Evolutionary conservation across 805 yeast species (phyloP).

Genomic region (Lipomyces japonicus): DNA sequence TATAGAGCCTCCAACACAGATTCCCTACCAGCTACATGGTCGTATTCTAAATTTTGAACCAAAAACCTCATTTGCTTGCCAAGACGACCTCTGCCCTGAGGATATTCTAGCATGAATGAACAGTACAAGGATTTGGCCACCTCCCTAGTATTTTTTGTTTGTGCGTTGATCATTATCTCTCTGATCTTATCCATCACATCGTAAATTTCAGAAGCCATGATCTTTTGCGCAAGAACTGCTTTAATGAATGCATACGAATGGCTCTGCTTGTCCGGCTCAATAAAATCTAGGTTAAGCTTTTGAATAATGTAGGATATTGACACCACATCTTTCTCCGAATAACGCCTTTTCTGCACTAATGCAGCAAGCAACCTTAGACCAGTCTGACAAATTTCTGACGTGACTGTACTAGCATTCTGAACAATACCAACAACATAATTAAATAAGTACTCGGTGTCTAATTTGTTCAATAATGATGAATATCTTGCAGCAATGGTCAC

Average conservation of each 20-base stretch:
- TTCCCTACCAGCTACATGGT: slow-evolving; percentile 79
- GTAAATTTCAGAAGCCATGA: slow-evolving; percentile 81
- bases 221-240: slow-evolving; percentile 68
- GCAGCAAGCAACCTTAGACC: slow-evolving; percentile 70
- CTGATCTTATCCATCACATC: slow-evolving; percentile 80
- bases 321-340: slow-evolving; percentile 60
- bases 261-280: slow-evolving; percentile 85
- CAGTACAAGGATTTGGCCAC: slow-evolving; percentile 78
- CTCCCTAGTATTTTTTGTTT: slow-evolving; percentile 74
- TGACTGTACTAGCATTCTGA: slow-evolving; percentile 72
- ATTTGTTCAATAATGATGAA: slow-evolving; percentile 53
- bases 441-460: slow-evolving; percentile 39
- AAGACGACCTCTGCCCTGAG: slow-evolving; percentile 81
- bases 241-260: slow-evolving; percentile 80
- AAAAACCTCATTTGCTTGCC: slow-evolving; percentile 79
- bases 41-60: slow-evolving; percentile 76
- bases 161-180: slow-evolving; percentile 84
- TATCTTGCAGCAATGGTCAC: slow-evolving; percentile 23
- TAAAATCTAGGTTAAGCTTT: slow-evolving; percentile 77
- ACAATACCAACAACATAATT: slow-evolving; percentile 47
- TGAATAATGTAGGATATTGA: slow-evolving; percentile 71
- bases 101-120: slow-evolving; percentile 88
- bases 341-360: slow-evolving; percentile 64
- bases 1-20: slow-evolving; percentile 87
- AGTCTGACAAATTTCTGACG: slow-evolving; percentile 74